Percentiles rank a stretch among this genome's conserved stretches.
These are phyloP conservation scores for Pelargonium australe DNA, from an alignment of 441 rosid genomes.

Conservation along the genomic window DNA sequence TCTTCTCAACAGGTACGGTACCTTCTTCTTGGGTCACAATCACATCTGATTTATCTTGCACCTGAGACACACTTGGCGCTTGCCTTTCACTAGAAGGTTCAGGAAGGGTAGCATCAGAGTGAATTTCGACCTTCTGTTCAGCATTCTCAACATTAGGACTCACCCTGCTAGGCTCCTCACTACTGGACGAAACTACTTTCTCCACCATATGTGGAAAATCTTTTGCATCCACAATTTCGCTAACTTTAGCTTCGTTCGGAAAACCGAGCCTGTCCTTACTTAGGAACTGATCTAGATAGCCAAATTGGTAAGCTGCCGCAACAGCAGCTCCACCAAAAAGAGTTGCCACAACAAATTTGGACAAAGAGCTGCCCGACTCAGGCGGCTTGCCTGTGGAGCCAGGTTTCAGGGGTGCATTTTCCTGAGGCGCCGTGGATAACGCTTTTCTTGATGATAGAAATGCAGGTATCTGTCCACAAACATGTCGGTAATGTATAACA, in stretches of 20 bases:
- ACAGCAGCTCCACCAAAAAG: constrained; percentile 43
- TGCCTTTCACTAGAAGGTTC: constrained; percentile 27
- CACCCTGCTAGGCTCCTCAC: constrained; percentile 29
- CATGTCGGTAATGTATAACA: neutral
- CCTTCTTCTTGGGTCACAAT: constrained; percentile 26
- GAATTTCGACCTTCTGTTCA: constrained; percentile 29
- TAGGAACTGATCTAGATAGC: constrained; percentile 51
- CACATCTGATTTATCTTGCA: constrained; percentile 28
- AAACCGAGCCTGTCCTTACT: constrained; percentile 30
- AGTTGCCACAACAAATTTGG: constrained; percentile 44
- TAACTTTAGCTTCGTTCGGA: constrained; percentile 23
- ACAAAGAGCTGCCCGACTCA: constrained; percentile 33
- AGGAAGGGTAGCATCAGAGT: constrained; percentile 19
- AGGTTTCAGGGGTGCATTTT: constrained; percentile 36
- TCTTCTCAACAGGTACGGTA: constrained; percentile 30
- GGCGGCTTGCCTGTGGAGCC: constrained; percentile 33
- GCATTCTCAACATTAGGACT: constrained; percentile 23
- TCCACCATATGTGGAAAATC: constrained; percentile 21
- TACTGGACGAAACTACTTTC: constrained; percentile 27
- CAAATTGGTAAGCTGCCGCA: constrained; percentile 47
- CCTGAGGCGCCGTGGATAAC: constrained; percentile 40
- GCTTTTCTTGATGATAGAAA: constrained; percentile 43
- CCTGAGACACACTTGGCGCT: constrained; percentile 11
- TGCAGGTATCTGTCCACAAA: constrained; percentile 23
- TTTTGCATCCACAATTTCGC: constrained; percentile 24